phyloP scores from a whole-genome alignment of 2,329 filamentous ascomycete species.

The Penicillium sp. region DNA sequence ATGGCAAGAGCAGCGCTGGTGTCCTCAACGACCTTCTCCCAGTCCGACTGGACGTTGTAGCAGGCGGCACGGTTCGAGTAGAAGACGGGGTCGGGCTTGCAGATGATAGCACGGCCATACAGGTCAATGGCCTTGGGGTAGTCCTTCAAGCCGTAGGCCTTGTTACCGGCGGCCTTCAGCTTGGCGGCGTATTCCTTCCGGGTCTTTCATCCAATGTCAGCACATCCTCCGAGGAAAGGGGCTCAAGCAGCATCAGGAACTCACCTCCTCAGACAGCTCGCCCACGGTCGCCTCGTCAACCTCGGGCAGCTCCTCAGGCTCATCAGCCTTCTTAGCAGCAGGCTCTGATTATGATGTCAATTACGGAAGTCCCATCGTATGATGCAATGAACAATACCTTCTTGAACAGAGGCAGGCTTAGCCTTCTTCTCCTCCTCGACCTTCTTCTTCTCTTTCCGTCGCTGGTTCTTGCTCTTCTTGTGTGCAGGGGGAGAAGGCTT shows the following conservation, averaged over 20 bases:
- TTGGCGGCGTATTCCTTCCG: slow-evolving; percentile 85
- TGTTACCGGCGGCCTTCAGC: slow-evolving; percentile 93
- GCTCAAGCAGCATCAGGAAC: slow-evolving; percentile 8
- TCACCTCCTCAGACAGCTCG: slow-evolving; percentile 49
- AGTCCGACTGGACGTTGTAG: slow-evolving; percentile 89
- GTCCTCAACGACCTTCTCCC: slow-evolving; percentile 95
- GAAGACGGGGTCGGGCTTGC: slow-evolving; percentile 96
- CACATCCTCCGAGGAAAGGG: background rate
- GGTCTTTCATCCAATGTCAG: slow-evolving; percentile 52
- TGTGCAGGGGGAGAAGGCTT: slow-evolving; percentile 43
- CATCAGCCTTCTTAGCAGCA: slow-evolving; percentile 53
- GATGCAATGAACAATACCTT: slow-evolving; percentile 27
- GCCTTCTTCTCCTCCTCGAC: slow-evolving; percentile 55
- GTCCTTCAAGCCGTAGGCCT: slow-evolving; percentile 90
- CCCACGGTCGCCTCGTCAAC: slow-evolving; percentile 52
- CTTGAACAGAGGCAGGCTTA: slow-evolving; percentile 47
- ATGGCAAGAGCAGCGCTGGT: slow-evolving; percentile 92
- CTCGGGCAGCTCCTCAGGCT: slow-evolving; percentile 68
- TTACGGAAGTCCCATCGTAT: slow-evolving; percentile 3
- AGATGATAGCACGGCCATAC: slow-evolving; percentile 93
- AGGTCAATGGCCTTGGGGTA: slow-evolving; percentile 92
- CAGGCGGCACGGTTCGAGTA: slow-evolving; percentile 98
- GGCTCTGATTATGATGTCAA: slow-evolving; percentile 28
- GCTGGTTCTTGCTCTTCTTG: slow-evolving; percentile 85
- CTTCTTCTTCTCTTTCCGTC: slow-evolving; percentile 68